Evolutionary conservation across 225 moss, liverwort and hornwort species (phyloP), one percentile per base, ranked within the genome.

Genomic region (Thuidium tamariscinum): DNA sequence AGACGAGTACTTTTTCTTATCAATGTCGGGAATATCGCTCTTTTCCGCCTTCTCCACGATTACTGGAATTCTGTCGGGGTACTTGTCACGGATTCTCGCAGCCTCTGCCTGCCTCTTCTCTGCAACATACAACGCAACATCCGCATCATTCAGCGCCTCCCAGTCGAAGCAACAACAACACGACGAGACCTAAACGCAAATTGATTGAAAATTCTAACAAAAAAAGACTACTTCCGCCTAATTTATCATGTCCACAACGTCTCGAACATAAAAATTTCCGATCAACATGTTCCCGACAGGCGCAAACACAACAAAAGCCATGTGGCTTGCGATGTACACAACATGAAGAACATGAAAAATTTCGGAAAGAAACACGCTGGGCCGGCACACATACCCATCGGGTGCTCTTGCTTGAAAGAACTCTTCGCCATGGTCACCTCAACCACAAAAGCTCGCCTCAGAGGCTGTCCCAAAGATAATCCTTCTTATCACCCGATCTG

Each of bases 21-120:
- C 97, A 44, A 97, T 95, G 12, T 97, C 93, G 2, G 95, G 97
- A 61, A 97, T 94, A 16, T 95, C 97, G 30, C 92, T 92, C 90
- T 94, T 95, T 59, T 95, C 93, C 4, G 94, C 96, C 68, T 95
- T 94, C 91, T 97, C 97, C 20, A 97, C 94, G n/a, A 96, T 96
- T 6, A 93, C 94, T 10, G 96, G 95, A 66, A 97, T 94, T 92
- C 94, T 93, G 81, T 96, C 93, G 1, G 96, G 95, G 56, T 95
- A 96, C 86, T 93, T 96, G 88, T 93, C 94, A 46, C 91, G 90
- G 46, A 95, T 95, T 73, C 95, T 90, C 74, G 95, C 89, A 84
- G 95, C 92, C 90, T 95, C 94, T 2, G 93, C 95, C 84, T 93
- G 92, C 83, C 95, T 92, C 89, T 95, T 95, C 93, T 95, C 96